Evolutionary conservation across 805 yeast genomes (phyloP), one percentile per base, ranked within the genome.

Genomic region (Blastobotrys peoriensis): DNA sequence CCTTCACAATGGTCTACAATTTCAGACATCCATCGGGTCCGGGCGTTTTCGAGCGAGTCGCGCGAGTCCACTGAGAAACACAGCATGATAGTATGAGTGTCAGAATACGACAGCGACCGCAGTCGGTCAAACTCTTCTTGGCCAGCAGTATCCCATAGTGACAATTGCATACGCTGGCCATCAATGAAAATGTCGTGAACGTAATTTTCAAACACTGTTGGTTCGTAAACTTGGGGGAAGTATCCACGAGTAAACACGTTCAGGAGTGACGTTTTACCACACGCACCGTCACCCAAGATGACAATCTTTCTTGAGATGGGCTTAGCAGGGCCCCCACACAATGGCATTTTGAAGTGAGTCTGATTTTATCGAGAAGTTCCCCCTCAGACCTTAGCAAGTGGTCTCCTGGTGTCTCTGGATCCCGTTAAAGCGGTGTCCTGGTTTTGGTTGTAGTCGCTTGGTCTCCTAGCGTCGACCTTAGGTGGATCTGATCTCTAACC

Each of bases 101-200:
- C 98, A 21, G 89, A 81, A 65, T 93, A 93, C 40, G 95, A 84
- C 49, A 91, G 72, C 1, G 97, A 86, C 63, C 98, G 78, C 63
- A 91, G 74, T 51, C 97, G 76, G 64, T 91, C 98, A 57, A 91
- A 91, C 68, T 91, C 98, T 67, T 91, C 98, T 70, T 91, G 98
- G 5, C 98, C 98, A 1, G 98, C 98, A 4, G 98, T 91, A 63
- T 91, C 98, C 98, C 98, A 93, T 44, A 91, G 70, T 13, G 96
- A 88, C 46, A 91, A 69, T 59, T 89, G 95, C 57, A 91, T 85
- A 40, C 93, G 87, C 63, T 86, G 87, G 42, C 91, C 91, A 63
- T 91, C 98, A 44, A 91, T 88, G 67, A 86, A 91, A 52, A 91
- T 93, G 62, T 91, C 98, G 66, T 91, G 98, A 48, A 89, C 95